These are phyloP conservation scores for Colletotrichum orbiculare DNA, from an alignment of 2,329 filamentous ascomycete species.

Conservation along the genomic window DNA sequence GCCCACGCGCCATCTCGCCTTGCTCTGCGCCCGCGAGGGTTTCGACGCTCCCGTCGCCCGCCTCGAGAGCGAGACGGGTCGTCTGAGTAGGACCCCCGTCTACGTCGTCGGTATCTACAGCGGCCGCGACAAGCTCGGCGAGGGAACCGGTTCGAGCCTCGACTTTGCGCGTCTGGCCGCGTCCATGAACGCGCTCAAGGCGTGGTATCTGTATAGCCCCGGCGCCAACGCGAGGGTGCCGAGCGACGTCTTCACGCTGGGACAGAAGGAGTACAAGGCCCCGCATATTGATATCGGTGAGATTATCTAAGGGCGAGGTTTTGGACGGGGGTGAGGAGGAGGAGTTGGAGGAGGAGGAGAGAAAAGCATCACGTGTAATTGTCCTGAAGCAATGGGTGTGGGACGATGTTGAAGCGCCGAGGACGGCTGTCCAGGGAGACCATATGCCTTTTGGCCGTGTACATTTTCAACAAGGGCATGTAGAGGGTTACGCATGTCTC, in stretches of 20 bases:
- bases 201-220: constrained; percentile 97
- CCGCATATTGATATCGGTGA: constrained; percentile 78
- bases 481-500: constrained; percentile 34
- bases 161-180: constrained; percentile 83
- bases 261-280: constrained; percentile 72
- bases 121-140: constrained; percentile 89
- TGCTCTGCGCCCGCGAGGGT: constrained; percentile 87
- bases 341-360: background rate
- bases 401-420: background rate
- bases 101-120: constrained; percentile 95
- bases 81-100: constrained; percentile 85
- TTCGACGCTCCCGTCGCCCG: constrained; percentile 90
- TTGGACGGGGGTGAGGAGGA: background rate
- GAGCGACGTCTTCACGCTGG: constrained; percentile 74
- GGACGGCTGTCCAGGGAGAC: constrained; percentile 6
- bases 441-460: constrained; percentile 34
- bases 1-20: constrained; percentile 84
- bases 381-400: background rate
- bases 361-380: constrained; percentile 29
- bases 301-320: constrained; percentile 60
- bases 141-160: constrained; percentile 84
- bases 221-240: constrained; percentile 71
- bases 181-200: constrained; percentile 85
- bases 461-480: constrained; percentile 35
- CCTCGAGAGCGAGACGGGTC: constrained; percentile 90